A percentile compares a stretch with the other conserved stretches of the same genome.
Evolutionary conservation across 306 rosid genomes (phyloP).

Genomic region (Lotus japonicus): DNA sequence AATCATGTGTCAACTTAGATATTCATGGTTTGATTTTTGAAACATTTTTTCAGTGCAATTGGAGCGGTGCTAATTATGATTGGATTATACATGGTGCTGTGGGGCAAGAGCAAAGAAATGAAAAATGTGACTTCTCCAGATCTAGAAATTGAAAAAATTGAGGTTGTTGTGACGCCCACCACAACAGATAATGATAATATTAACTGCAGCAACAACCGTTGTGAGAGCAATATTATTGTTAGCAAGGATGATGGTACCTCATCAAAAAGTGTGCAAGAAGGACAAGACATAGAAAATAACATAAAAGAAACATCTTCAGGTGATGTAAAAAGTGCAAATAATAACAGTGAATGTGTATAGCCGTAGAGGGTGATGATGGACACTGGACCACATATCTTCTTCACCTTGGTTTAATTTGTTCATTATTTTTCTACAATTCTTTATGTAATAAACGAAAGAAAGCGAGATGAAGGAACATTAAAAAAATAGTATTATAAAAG

Average conservation of each 20-base stretch:
- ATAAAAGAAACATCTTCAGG: background rate
- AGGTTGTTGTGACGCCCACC: slow-evolving; percentile 4
- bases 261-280: background rate
- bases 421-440: no score
- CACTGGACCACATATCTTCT: no score
- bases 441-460: no score
- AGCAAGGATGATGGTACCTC: background rate
- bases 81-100: slow-evolving; percentile 29
- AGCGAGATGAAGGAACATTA: no score
- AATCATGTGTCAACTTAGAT: no score
- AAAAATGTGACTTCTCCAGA: background rate
- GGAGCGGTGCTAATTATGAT: slow-evolving; percentile 27
- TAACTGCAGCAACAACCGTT: background rate
- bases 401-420: no score
- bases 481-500: no score
- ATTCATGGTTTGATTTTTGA: background rate
- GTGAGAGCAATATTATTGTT: background rate
- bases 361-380: no score
- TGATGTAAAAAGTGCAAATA: background rate
- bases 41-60: slow-evolving; percentile 11
- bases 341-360: no score
- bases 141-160: background rate
- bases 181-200: background rate
- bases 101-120: slow-evolving; percentile 31
- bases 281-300: background rate